Evolutionary conservation across 257 asterid species (phyloP).

Genomic region (Datura wrightii): DNA sequence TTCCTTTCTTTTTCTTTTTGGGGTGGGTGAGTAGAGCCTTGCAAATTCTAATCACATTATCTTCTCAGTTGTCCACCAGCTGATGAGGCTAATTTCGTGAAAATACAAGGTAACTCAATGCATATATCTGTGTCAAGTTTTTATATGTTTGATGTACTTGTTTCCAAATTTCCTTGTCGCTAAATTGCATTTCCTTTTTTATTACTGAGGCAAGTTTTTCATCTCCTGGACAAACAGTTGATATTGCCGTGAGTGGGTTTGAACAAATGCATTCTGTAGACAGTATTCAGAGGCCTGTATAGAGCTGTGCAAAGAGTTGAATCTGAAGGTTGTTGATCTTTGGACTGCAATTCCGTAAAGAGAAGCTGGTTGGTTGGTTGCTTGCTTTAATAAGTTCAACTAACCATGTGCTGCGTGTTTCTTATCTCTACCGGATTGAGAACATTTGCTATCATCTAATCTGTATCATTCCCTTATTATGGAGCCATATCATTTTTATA

Average conservation of each 20-base stretch:
- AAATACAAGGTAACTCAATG: constrained; percentile 35
- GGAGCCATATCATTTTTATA: constrained; percentile 5
- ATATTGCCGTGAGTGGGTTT: constrained; percentile 71
- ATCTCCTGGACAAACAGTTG: constrained; percentile 50
- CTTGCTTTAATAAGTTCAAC: constrained; percentile 77
- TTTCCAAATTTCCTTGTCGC: neutral
- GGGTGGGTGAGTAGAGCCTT: constrained; percentile 59
- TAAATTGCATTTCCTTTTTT: constrained; percentile 8
- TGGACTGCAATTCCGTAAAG: constrained; percentile 80
- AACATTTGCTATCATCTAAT: constrained; percentile 18
- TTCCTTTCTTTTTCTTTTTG: constrained; percentile 16
- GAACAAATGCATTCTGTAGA: constrained; percentile 80
- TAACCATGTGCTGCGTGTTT: neutral
- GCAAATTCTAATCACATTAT: constrained; percentile 68
- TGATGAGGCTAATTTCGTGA: constrained; percentile 69
- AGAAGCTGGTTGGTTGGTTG: constrained; percentile 56
- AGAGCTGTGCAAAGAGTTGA: constrained; percentile 74
- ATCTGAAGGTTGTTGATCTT: constrained; percentile 72
- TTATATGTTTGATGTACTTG: neutral
- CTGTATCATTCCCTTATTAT: neutral
- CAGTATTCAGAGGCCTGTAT: constrained; percentile 81
- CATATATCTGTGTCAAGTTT: neutral
- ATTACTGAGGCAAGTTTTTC: neutral
- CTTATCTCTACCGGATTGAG: constrained; percentile 1
- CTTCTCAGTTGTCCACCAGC: constrained; percentile 86